phyloP scores from a whole-genome alignment of 352 stramenopile genomes.

The Phytophthora vignae region DNA sequence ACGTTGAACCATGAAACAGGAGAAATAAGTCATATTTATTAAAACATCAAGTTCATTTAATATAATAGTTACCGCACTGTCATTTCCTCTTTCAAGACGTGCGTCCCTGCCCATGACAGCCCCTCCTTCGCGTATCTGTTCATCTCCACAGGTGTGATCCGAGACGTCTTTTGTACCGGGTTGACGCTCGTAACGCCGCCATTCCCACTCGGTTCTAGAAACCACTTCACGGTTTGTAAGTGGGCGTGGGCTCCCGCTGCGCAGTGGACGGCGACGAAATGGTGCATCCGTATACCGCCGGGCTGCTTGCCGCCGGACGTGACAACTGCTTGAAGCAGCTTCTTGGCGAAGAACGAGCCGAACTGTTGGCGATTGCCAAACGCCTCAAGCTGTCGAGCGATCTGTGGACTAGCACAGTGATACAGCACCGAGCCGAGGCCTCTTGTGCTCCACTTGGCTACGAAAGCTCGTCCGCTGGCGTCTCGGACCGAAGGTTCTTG shows the following conservation, averaged over 20 bases:
- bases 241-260: conserved; percentile 22
- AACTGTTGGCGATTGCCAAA: conserved; percentile 20
- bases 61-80: not conserved
- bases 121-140: not conserved
- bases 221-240: conserved; percentile 26
- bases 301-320: not conserved
- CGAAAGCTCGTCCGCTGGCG: conserved; percentile 19
- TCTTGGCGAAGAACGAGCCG: conserved; percentile 9
- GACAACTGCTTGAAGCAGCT: conserved; percentile 9
- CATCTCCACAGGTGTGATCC: conserved; percentile 4
- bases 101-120: not conserved
- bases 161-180: not conserved
- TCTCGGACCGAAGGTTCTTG: conserved; percentile 9
- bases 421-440: conserved; percentile 27
- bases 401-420: conserved; percentile 31
- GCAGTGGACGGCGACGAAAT: conserved; percentile 28
- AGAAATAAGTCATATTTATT: not conserved
- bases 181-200: conserved; percentile 16
- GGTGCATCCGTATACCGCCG: conserved; percentile 17
- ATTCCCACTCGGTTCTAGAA: conserved; percentile 6
- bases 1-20: not conserved
- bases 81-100: not conserved
- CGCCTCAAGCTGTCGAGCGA: conserved; percentile 25
- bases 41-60: too few relatives aligned
- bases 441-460: conserved; percentile 32